Percentiles rank a stretch among this genome's conserved stretches.
Conservation (phyloP, 768 basidiomycete species). For the Macrocybe gigantea region DNA sequence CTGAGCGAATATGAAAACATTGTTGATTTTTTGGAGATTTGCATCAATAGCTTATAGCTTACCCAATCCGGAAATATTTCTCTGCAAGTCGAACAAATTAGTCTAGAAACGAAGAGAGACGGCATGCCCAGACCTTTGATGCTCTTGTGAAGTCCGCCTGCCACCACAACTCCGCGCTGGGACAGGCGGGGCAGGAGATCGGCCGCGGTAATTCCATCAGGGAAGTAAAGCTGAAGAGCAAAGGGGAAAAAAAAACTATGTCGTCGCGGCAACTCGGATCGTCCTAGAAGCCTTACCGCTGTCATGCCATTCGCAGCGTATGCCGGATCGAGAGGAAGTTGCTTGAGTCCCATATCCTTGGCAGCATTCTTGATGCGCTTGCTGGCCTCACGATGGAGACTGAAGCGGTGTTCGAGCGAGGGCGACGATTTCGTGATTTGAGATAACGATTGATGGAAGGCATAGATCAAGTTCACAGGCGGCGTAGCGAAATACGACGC, state of each 20-base stretch:
- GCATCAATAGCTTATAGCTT: neutral
- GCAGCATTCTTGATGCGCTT: conserved; percentile 64
- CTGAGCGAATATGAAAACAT: conserved; percentile 22
- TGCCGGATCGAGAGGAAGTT: conserved; percentile 55
- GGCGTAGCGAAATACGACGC: conserved; percentile 94
- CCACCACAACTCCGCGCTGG: conserved; percentile 71
- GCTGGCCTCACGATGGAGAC: conserved; percentile 65
- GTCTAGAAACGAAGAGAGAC: neutral
- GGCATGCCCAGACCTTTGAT: conserved; percentile 59
- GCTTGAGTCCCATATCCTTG: conserved; percentile 61
- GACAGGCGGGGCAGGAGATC: conserved; percentile 75
- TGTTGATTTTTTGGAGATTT: too few species aligned
- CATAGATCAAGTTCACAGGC: conserved; percentile 91
- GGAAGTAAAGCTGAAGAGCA: conserved; percentile 55
- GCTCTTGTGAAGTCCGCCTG: conserved; percentile 80
- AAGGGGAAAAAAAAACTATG: conserved; percentile 18
- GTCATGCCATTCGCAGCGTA: conserved; percentile 93
- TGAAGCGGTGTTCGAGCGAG: conserved; percentile 75
- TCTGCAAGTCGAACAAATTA: conserved; percentile 30
- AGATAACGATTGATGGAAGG: conserved; percentile 76
- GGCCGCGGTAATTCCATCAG: conserved; percentile 68
- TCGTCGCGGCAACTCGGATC: conserved; percentile 1
- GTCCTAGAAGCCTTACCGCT: conserved; percentile 43
- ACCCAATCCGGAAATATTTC: conserved; percentile 91
- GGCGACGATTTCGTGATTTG: conserved; percentile 59